Conservation (phyloP, 352 stramenopile genomes). For the Phytophthora crassamura region DNA sequence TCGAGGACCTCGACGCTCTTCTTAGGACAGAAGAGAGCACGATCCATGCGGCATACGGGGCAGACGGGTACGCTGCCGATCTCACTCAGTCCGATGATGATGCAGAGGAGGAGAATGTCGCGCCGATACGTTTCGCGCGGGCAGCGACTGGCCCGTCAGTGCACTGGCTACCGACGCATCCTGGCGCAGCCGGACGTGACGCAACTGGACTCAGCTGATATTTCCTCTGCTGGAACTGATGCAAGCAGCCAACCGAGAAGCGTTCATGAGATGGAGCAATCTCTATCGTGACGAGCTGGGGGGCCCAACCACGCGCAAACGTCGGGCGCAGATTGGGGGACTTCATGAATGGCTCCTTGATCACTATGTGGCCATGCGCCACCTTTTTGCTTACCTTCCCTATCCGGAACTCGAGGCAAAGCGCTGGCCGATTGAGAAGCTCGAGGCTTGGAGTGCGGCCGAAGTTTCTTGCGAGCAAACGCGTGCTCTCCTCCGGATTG, state of each 20-base stretch:
- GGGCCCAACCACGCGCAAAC: neutral
- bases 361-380: neutral
- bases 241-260: neutral
- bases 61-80: neutral
- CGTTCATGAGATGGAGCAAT: neutral
- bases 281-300: neutral
- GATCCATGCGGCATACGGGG: neutral
- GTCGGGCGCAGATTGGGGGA: neutral
- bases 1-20: neutral
- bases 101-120: too few species aligned
- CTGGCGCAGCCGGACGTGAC: neutral
- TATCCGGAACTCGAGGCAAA: conserved; percentile 7
- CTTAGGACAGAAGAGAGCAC: neutral
- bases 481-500: neutral
- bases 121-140: too few species aligned
- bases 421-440: neutral
- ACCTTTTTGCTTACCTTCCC: conserved; percentile 1
- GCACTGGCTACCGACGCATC: neutral
- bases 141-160: neutral
- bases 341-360: neutral
- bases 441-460: neutral
- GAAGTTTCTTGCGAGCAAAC: neutral
- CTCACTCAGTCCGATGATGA: too few species aligned
- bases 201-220: too few species aligned
- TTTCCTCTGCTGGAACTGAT: neutral